Conservation (phyloP, 805 yeast species). For the Candida cerambycidarum region DNA sequence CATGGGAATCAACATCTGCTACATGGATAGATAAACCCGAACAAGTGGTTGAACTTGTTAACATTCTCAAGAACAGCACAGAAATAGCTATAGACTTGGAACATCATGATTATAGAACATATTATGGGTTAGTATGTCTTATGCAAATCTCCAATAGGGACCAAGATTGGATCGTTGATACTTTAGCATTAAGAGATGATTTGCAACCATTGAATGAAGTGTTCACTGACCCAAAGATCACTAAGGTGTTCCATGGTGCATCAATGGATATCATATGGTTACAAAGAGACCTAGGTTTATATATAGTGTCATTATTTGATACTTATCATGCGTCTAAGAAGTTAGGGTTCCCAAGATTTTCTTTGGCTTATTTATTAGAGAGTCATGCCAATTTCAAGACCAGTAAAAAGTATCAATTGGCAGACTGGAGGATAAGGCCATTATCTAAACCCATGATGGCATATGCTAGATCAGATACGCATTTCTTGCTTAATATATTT, state of each 20-base stretch:
- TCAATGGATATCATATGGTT: slow-evolving; percentile 96
- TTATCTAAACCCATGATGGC: slow-evolving; percentile 69
- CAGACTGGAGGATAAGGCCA: slow-evolving; percentile 96
- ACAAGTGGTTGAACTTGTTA: slow-evolving; percentile 53
- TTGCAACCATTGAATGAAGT: slow-evolving; percentile 65
- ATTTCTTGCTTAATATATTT: slow-evolving; percentile 78
- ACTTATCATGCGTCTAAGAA: slow-evolving; percentile 86
- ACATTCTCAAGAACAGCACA: slow-evolving; percentile 45
- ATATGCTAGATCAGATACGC: slow-evolving; percentile 95
- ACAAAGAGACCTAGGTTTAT: slow-evolving; percentile 91
- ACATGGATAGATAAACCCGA: slow-evolving; percentile 69
- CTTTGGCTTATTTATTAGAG: slow-evolving; percentile 83
- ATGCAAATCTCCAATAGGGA: slow-evolving; percentile 88
- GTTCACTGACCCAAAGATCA: slow-evolving; percentile 75
- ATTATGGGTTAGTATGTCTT: slow-evolving; percentile 84
- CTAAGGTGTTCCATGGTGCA: slow-evolving; percentile 95
- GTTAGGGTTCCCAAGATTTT: slow-evolving; percentile 76
- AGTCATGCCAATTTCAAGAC: slow-evolving; percentile 79
- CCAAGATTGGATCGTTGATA: slow-evolving; percentile 86
- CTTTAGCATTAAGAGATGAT: slow-evolving; percentile 74
- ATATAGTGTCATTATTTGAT: slow-evolving; percentile 86
- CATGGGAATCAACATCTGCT: slow-evolving; percentile 67
- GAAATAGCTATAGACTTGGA: slow-evolving; percentile 94
- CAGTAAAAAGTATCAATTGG: slow-evolving; percentile 90
- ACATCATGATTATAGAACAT: slow-evolving; percentile 90